phyloP scores from a whole-genome alignment of 352 stramenopile genomes.

The Thalassiosira mediterranea region DNA sequence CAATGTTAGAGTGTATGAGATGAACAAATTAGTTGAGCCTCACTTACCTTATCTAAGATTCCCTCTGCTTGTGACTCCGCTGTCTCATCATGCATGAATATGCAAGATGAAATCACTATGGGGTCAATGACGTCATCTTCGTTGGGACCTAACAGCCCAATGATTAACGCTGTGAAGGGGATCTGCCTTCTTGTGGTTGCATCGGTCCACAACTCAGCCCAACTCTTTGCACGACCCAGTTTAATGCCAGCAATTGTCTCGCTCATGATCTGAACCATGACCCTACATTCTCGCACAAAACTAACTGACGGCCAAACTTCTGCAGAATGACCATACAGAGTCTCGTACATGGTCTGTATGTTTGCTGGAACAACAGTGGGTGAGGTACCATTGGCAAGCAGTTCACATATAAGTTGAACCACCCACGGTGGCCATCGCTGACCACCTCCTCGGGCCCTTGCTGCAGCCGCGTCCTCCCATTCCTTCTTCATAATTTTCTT shows the following conservation, averaged over 20 bases:
- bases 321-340: neutral
- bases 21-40: neutral
- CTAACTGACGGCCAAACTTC: constrained; percentile 4
- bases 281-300: constrained; percentile 9
- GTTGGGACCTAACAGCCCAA: constrained; percentile 13
- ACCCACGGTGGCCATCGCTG: constrained; percentile 2
- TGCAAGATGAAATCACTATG: constrained; percentile 30
- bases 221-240: neutral
- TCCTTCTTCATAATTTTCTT: neutral
- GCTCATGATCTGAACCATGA: neutral
- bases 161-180: constrained; percentile 32
- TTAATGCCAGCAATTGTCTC: constrained; percentile 9
- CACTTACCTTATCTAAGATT: constrained; percentile 17
- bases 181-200: constrained; percentile 7
- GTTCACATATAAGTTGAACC: constrained; percentile 16
- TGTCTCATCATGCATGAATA: constrained; percentile 32
- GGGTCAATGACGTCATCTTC: constrained; percentile 22
- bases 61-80: constrained; percentile 19
- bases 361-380: neutral
- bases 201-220: neutral
- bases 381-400: constrained; percentile 13
- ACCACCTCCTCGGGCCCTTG: neutral
- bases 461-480: neutral
- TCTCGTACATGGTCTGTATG: neutral
- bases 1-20: too few species aligned